Percentiles rank a stretch among this genome's conserved stretches.
Evolutionary conservation across 129 eudicot species (phyloP).

Genomic region (Lonicera japonica): DNA sequence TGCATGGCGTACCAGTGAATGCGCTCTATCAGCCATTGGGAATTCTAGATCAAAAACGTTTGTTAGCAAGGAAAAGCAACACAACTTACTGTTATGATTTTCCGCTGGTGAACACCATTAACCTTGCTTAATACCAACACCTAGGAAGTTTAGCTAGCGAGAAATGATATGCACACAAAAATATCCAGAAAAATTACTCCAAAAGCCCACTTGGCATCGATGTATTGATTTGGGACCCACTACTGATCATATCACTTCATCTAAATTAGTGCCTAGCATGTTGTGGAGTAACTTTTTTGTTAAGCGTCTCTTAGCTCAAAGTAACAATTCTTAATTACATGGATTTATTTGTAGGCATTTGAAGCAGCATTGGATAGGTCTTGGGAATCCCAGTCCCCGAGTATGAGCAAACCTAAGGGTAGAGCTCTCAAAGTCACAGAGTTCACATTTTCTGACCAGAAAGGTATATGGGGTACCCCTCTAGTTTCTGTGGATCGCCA

Average conservation of each 20-base stretch:
- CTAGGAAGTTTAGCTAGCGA: background rate
- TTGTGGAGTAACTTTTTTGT: too few relatives aligned
- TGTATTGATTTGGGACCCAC: too few relatives aligned
- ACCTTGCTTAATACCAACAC: background rate
- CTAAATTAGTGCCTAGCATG: too few relatives aligned
- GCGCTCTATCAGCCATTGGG: slow-evolving; percentile 74
- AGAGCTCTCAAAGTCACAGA: slow-evolving; percentile 56
- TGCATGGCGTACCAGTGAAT: slow-evolving; percentile 74
- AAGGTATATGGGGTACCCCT: slow-evolving; percentile 78
- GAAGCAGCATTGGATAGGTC: slow-evolving; percentile 65
- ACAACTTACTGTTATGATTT: slow-evolving; percentile 98
- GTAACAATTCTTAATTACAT: background rate
- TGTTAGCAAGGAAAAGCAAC: slow-evolving; percentile 85
- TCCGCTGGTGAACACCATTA: slow-evolving; percentile 50
- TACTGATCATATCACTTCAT: too few relatives aligned
- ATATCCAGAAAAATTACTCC: too few relatives aligned
- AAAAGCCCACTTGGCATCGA: too few relatives aligned
- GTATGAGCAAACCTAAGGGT: slow-evolving; percentile 33
- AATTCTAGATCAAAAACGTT: slow-evolving; percentile 75
- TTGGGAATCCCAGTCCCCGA: slow-evolving; percentile 49
- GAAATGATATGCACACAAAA: too few relatives aligned
- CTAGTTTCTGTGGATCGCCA: slow-evolving; percentile 57
- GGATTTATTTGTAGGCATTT: slow-evolving; percentile 61
- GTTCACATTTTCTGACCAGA: slow-evolving; percentile 58
- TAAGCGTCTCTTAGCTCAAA: too few relatives aligned